These are phyloP conservation scores for Hibiscus tridactylites DNA, from an alignment of 345 rosid genomes.

Conservation along the genomic window DNA sequence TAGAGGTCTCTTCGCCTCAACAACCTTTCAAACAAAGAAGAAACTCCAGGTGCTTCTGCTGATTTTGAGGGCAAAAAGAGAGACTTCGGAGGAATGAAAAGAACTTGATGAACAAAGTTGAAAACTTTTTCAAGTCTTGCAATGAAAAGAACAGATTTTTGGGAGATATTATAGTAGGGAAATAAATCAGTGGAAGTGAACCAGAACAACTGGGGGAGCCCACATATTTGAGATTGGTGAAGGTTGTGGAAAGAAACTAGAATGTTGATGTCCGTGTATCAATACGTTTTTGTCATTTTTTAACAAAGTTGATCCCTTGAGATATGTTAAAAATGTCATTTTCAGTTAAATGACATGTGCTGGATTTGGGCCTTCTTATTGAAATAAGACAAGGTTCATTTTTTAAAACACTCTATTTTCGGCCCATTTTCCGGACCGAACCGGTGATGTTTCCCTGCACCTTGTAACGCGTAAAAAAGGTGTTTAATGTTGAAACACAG, in stretches of 20 bases:
- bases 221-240: constrained; percentile 13
- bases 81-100: not conserved
- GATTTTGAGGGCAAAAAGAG: not conserved
- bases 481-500: not conserved
- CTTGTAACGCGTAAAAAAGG: not conserved
- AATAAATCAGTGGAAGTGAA: not conserved
- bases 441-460: not conserved
- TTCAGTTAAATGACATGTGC: not conserved
- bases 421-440: not conserved
- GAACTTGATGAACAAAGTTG: not conserved
- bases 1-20: no score
- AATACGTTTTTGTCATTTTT: not conserved
- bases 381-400: no score
- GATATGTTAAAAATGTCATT: not conserved
- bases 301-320: not conserved
- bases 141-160: not conserved
- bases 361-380: no score
- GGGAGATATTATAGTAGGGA: not conserved
- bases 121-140: not conserved
- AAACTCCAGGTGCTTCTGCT: constrained; percentile 21
- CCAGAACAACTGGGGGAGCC: not conserved
- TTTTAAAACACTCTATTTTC: no score
- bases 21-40: constrained; percentile 32
- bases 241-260: constrained; percentile 46
- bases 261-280: constrained; percentile 3